These are phyloP conservation scores for Tephrocybe sp. DNA, from an alignment of 768 basidiomycete genomes.

Conservation along the genomic window DNA sequence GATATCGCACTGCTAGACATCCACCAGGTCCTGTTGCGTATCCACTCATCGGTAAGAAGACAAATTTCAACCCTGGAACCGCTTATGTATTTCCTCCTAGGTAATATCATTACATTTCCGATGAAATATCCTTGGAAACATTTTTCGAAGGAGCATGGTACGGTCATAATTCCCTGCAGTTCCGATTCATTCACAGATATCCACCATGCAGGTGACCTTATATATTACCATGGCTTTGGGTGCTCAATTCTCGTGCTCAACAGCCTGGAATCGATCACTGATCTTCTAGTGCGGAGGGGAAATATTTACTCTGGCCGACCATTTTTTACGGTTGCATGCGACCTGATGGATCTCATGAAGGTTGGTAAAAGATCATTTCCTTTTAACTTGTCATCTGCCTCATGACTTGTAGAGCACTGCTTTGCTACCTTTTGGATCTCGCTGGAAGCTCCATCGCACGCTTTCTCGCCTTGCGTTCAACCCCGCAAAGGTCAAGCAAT, in stretches of 20 bases:
- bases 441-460: slow-evolving; percentile 1
- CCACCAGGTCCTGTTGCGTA: not conserved
- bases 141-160: not conserved
- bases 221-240: not conserved
- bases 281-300: not conserved
- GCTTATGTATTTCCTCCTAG: not conserved
- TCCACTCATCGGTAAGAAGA: not conserved
- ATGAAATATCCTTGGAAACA: not conserved
- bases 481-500: not conserved
- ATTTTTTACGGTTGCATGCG: not conserved
- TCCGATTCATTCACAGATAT: not conserved
- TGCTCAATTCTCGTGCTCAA: not conserved
- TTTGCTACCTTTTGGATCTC: not conserved
- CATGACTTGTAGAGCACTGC: not conserved
- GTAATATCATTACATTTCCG: not conserved
- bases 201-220: not conserved
- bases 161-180: not conserved
- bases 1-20: not conserved
- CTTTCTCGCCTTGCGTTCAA: not conserved
- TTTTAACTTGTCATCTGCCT: not conserved
- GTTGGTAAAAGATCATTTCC: not conserved
- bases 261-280: not conserved
- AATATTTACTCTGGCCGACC: not conserved
- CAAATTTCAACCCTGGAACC: too few relatives aligned
- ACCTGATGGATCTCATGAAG: not conserved